Evolutionary conservation across 257 asterid genomes (phyloP), one percentile per base, ranked within the genome.

Genomic region (Henckelia pumila): DNA sequence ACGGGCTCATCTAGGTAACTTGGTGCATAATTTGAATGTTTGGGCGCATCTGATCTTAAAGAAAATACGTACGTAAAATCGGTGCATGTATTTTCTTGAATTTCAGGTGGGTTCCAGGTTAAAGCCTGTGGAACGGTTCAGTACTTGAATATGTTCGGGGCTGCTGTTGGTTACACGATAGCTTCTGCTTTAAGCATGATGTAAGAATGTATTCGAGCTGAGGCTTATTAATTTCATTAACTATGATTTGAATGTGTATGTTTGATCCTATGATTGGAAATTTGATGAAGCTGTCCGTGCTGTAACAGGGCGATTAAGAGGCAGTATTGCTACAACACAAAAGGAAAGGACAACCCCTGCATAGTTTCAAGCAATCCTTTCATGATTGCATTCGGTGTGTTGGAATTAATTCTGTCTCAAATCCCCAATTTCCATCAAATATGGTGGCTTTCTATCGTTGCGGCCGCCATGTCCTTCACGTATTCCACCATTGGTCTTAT

Each of bases 391-490:
- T 47, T 47, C 17, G 55, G 55, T 47, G 55, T 16, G 20, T 13
- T 47, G 20, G 20, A 88, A 79, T 56, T 80, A 8, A 14, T 86
- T 19, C 80, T 81, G 61, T 91, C 97, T 11, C 97, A 91, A 66
- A 85, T 88, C 70, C 91, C 96, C 1, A 74, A 86, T 66, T 91
- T 91, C 28, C 86, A 70, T 10, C 75, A 80, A 71, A 88, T 83
- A 73, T 65, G 79, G 30, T 88, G 95, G 95, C 94, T 88, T 11
- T 91, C 95, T 28, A 60, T 82, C 33, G 74, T 88, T 33, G 94
- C 96, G 35, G 88, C 95, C 40, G 62, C 80, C 71, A 88, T 86
- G 96, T 91, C 98, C 50, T 88, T 91, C 73, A 44, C 80, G 61
- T 91, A 91, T 68, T 82, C 98, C 61, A 77, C 72, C 64, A 86